Percentiles rank a stretch among this genome's conserved stretches.
Conservation (phyloP, 2,329 filamentous ascomycete genomes). For the Pseudogymnoascus sp. region DNA sequence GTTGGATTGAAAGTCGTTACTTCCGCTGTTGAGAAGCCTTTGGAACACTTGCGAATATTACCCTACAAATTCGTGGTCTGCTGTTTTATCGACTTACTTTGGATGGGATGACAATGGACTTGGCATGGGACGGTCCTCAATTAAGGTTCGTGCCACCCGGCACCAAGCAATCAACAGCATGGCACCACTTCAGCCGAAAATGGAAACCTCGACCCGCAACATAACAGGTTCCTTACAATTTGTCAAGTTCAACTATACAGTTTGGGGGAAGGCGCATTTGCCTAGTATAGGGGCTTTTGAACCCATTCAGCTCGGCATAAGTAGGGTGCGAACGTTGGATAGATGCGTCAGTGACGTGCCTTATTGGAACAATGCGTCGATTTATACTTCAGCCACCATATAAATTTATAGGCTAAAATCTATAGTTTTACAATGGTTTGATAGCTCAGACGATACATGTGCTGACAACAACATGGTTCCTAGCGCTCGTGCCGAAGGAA, state of each 20-base stretch:
- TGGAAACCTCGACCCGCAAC: neutral
- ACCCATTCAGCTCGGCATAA: neutral
- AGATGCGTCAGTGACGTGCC: neutral
- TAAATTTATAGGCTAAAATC: neutral
- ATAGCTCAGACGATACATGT: neutral
- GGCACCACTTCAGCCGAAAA: neutral
- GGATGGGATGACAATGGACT: neutral
- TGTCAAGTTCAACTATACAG: neutral
- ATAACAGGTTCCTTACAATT: neutral
- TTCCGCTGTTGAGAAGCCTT: slow-evolving; percentile 62
- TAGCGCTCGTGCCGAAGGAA: neutral
- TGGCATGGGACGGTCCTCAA: neutral
- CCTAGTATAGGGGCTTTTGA: neutral
- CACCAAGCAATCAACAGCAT: neutral
- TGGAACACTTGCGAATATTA: neutral
- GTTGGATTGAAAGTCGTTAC: slow-evolving; percentile 87
- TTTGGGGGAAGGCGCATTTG: neutral
- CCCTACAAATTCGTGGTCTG: neutral
- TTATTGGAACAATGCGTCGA: neutral
- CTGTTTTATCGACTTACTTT: neutral
- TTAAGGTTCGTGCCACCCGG: neutral
- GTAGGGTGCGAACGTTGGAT: neutral
- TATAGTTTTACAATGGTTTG: neutral
- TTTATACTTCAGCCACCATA: neutral
- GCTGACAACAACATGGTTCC: neutral